Conservation (phyloP, 805 yeast species). For the Hanseniaspora guilliermondii region DNA sequence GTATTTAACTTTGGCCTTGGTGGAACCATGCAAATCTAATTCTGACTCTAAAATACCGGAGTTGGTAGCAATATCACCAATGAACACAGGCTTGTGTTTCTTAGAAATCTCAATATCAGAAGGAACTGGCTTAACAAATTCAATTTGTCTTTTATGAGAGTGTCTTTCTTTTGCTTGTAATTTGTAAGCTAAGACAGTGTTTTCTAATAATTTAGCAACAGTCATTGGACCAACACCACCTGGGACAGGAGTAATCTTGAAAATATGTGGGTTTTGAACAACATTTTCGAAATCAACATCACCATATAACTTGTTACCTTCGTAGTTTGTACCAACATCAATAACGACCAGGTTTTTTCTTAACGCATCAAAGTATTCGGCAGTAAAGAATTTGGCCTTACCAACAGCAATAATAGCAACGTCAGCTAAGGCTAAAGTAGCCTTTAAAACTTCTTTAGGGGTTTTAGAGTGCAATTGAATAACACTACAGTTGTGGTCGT, state of each 20-base stretch:
- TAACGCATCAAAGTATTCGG: slow-evolving; percentile 51
- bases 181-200: slow-evolving; percentile 53
- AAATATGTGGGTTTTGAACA: slow-evolving; percentile 21
- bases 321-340: slow-evolving; percentile 74
- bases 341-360: slow-evolving; percentile 50
- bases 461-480: slow-evolving; percentile 75
- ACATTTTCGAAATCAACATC: slow-evolving; percentile 59
- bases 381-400: slow-evolving; percentile 53
- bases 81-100: slow-evolving; percentile 59
- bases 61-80: slow-evolving; percentile 55
- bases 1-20: slow-evolving; percentile 64
- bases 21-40: slow-evolving; percentile 61
- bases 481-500: slow-evolving; percentile 66
- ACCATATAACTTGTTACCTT: slow-evolving; percentile 64
- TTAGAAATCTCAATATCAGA: slow-evolving; percentile 70
- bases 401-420: slow-evolving; percentile 76
- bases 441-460: slow-evolving; percentile 36
- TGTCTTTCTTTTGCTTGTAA: slow-evolving; percentile 4
- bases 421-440: slow-evolving; percentile 57
- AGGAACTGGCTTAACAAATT: slow-evolving; percentile 57
- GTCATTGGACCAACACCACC: slow-evolving; percentile 94
- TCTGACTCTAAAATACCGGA: slow-evolving; percentile 56
- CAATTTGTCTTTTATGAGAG: slow-evolving; percentile 30
- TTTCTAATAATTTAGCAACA: slow-evolving; percentile 66
- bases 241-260: slow-evolving; percentile 71